Percentiles rank a stretch among this genome's conserved stretches.
These are phyloP conservation scores for Petunia secreta DNA, from an alignment of 257 asterid species.

Conservation along the genomic window DNA sequence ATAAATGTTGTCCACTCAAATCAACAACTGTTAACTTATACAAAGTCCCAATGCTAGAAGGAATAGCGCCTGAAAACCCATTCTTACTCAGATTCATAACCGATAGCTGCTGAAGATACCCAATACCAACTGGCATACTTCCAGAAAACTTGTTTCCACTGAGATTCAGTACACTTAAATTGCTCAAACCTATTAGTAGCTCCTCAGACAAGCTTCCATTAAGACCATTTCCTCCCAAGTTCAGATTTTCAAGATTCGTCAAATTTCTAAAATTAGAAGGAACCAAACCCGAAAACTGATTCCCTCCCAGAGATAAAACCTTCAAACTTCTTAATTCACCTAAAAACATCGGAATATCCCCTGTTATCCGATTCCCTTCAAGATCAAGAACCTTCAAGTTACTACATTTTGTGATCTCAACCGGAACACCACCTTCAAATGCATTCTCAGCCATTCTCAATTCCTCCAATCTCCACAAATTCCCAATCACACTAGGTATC, in stretches of 20 bases:
- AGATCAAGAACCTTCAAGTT: slow-evolving; percentile 58
- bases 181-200: slow-evolving; percentile 50
- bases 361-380: slow-evolving; percentile 54
- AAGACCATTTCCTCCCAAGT: slow-evolving; percentile 49
- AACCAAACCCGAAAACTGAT: slow-evolving; percentile 52
- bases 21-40: slow-evolving; percentile 57
- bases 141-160: slow-evolving; percentile 63
- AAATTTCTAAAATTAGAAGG: slow-evolving; percentile 50
- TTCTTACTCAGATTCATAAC: slow-evolving; percentile 62
- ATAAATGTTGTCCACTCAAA: slow-evolving; percentile 63
- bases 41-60: slow-evolving; percentile 60
- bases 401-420: slow-evolving; percentile 45
- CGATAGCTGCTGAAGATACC: slow-evolving; percentile 51
- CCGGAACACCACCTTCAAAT: slow-evolving; percentile 55
- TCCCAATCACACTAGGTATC: slow-evolving; percentile 54
- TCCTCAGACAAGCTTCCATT: slow-evolving; percentile 54
- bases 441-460: slow-evolving; percentile 58
- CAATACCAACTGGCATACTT: slow-evolving; percentile 49
- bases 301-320: slow-evolving; percentile 55
- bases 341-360: slow-evolving; percentile 51
- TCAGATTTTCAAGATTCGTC: slow-evolving; percentile 50
- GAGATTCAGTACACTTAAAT: slow-evolving; percentile 54
- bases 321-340: slow-evolving; percentile 43
- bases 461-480: slow-evolving; percentile 53
- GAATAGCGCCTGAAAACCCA: slow-evolving; percentile 57